Conservation (phyloP, 1,139 yeast species). For the Pichia sorboxylosa region DNA sequence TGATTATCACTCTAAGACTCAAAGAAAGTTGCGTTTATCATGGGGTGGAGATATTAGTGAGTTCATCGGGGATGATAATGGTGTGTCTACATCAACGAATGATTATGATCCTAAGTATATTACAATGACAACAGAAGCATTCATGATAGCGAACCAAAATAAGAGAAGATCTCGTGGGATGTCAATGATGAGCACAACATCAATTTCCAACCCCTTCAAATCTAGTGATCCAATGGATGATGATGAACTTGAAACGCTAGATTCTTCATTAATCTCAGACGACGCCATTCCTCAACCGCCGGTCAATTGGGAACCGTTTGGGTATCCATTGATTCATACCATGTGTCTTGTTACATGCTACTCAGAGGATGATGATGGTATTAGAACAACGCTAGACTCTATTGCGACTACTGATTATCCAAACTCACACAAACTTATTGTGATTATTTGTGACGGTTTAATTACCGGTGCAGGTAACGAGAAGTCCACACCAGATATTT, state of each 20-base stretch:
- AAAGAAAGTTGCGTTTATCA: constrained; percentile 28
- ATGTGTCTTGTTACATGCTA: constrained; percentile 84
- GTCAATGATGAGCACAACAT: constrained; percentile 5
- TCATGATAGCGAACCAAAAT: constrained; percentile 18
- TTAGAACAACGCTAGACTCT: constrained; percentile 83
- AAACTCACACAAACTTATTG: constrained; percentile 77
- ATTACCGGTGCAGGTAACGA: constrained; percentile 92
- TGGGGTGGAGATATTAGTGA: constrained; percentile 33
- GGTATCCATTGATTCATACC: constrained; percentile 77
- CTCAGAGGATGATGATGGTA: constrained; percentile 80
- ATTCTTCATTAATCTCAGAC: constrained; percentile 62
- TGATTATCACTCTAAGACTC: constrained; percentile 31
- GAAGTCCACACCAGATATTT: constrained; percentile 77
- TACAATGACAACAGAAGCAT: constrained; percentile 49
- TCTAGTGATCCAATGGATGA: constrained; percentile 33
- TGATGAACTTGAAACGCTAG: constrained; percentile 36
- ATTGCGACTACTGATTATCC: constrained; percentile 89
- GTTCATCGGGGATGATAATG: constrained; percentile 28
- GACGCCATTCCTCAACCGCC: constrained; percentile 83
- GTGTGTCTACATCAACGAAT: constrained; percentile 18
- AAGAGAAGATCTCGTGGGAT: constrained; percentile 9
- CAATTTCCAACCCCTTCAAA: constrained; percentile 13
- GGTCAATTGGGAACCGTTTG: constrained; percentile 74
- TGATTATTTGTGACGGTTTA: constrained; percentile 85
- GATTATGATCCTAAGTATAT: constrained; percentile 36